A percentile compares a stretch with the other conserved stretches of the same genome.
These are phyloP conservation scores for Pestalotiopsis sp. DNA, from an alignment of 2,329 filamentous ascomycete species.

Conservation along the genomic window DNA sequence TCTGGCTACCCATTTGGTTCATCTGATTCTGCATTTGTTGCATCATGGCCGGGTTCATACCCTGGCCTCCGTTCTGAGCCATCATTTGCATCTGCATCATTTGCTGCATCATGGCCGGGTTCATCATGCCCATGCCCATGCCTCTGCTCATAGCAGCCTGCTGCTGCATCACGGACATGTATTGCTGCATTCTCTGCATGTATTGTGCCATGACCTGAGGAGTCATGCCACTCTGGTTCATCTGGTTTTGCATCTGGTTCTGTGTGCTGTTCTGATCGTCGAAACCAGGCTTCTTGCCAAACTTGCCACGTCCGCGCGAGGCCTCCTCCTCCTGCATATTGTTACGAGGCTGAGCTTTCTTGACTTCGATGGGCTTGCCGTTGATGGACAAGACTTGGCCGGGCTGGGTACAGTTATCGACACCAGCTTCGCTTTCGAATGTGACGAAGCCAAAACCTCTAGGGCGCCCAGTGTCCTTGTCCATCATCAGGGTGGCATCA, in stretches of 20 bases:
- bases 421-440: slow-evolving; percentile 93
- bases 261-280: slow-evolving; percentile 37
- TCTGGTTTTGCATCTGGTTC: slow-evolving; percentile 32
- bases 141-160: slow-evolving; percentile 83
- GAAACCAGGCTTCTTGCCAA: slow-evolving; percentile 59
- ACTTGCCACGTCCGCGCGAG: slow-evolving; percentile 62
- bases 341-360: slow-evolving; percentile 93
- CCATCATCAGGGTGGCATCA: slow-evolving; percentile 99
- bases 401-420: slow-evolving; percentile 84
- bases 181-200: slow-evolving; percentile 98
- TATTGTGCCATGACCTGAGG: slow-evolving; percentile 98
- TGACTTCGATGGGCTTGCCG: slow-evolving; percentile 96
- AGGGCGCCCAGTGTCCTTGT: slow-evolving; percentile 97
- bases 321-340: slow-evolving; percentile 93
- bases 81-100: slow-evolving; percentile 75
- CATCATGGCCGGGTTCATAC: slow-evolving; percentile 58
- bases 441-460: slow-evolving; percentile 98
- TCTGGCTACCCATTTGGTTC: slow-evolving; percentile 37
- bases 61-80: slow-evolving; percentile 38
- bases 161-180: slow-evolving; percentile 93
- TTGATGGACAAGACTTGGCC: slow-evolving; percentile 78
- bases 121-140: slow-evolving; percentile 66
- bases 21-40: slow-evolving; percentile 58
- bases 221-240: slow-evolving; percentile 66
- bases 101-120: slow-evolving; percentile 76